These are phyloP conservation scores for Thamnidium elegans DNA, from an alignment of 192 early-diverging fungal species.

Conservation along the genomic window DNA sequence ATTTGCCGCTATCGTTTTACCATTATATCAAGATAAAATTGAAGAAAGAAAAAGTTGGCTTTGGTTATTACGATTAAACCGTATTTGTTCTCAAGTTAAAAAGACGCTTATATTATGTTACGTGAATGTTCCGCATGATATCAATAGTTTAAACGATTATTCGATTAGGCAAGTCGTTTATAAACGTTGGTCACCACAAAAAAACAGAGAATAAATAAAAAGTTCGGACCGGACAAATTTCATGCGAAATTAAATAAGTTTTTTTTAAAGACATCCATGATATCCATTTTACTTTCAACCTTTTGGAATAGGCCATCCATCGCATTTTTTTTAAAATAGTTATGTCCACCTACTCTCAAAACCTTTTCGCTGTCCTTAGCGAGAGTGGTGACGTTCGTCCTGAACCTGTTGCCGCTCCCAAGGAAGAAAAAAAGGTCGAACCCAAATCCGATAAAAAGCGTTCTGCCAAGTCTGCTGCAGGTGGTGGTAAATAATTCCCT, in stretches of 20 bases:
- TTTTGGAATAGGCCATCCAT: constrained; percentile 3
- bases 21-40: background rate
- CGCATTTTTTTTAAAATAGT: background rate
- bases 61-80: constrained; percentile 47
- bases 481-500: background rate
- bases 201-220: constrained; percentile 23
- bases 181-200: constrained; percentile 30
- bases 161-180: constrained; percentile 21
- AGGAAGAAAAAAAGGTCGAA: constrained; percentile 41
- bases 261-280: background rate
- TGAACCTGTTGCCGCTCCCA: constrained; percentile 35
- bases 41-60: constrained; percentile 39
- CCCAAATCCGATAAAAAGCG: constrained; percentile 30
- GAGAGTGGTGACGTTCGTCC: constrained; percentile 54
- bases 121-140: constrained; percentile 10
- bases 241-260: background rate
- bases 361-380: constrained; percentile 66
- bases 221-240: background rate
- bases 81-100: constrained; percentile 56
- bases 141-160: constrained; percentile 2
- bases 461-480: constrained; percentile 1
- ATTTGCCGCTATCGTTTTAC: constrained; percentile 24
- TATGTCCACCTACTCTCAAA: constrained; percentile 43
- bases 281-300: background rate
- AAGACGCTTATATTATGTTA: constrained; percentile 46